Base-by-base conservation (phyloP, 352 stramenopile genomes). In the Globisporangium solare region DNA sequence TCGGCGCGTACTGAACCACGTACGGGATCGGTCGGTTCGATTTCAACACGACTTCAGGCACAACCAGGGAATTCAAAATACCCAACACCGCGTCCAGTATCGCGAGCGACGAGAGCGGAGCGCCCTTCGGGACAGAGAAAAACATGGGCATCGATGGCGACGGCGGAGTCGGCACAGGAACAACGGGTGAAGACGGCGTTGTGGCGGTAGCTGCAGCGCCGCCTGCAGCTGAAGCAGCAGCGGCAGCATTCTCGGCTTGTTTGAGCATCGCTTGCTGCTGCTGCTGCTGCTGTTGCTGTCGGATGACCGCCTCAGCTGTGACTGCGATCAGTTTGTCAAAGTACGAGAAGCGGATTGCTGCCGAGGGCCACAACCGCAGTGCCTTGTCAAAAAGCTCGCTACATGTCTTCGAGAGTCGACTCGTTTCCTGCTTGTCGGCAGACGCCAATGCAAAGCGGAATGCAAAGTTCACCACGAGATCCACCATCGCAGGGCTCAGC, bases 391-490 rank as follows among this genome's bases (percentile, higher is more conserved):
- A 94, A 0, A 96, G 61, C 18, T 94, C 84, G 1, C 86, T 82
- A 47, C 86, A 96, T 14, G 85, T 94, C 47, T 93, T 94, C n/a
- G 86, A 89, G 15, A 95, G 63, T 6, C 83, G 72, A 64, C 80
- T 95, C 2, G 83, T 95, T 58, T 94, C 86, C 55, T 94, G 85
- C 67, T 93, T 95, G 47, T 95, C 85, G 8, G 86, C 86, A n/a
- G 86, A 95, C 22, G 83, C 84, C 35, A 96, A 62, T 17, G 86
- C 84, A 65, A 94, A 93, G 5, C 88, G 76, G 50, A 95, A 93
- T 41, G 82, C 79, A 65, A 96, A 96, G 49, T 98, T 98, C 53
- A 98, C 79, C 31, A 98, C 73, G 46, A 96, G 71, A 59, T 97
- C 89, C 21, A 97, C 74, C 82, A 96, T 95, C 10, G 83, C 79